Conservation (phyloP, 2,329 filamentous ascomycete genomes). For the Stagonosporopsis tanaceti region DNA sequence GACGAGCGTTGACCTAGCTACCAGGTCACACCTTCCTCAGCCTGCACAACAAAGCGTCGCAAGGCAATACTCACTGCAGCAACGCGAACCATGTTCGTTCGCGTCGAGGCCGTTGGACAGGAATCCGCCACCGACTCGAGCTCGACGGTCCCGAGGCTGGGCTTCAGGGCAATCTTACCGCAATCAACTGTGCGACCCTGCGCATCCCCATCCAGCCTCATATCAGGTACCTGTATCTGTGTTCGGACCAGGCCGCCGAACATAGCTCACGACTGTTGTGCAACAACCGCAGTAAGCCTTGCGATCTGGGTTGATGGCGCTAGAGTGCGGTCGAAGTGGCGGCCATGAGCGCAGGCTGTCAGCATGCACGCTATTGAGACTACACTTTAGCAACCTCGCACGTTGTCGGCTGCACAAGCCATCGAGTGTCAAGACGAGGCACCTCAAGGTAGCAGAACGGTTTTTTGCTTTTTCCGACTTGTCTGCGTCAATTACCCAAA, state of each 20-base stretch:
- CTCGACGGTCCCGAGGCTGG: conserved; percentile 1
- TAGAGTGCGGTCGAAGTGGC: not conserved
- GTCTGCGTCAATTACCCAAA: not conserved
- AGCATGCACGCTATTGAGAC: conserved; percentile 5
- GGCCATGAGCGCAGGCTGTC: not conserved
- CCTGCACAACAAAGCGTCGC: not conserved
- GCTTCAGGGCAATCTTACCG: conserved; percentile 13
- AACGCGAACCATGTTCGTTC: not conserved
- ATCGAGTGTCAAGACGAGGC: not conserved
- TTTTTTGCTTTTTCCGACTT: not conserved
- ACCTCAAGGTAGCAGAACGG: not conserved
- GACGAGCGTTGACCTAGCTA: not conserved
- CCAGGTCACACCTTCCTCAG: not conserved
- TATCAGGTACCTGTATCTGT: conserved; percentile 25
- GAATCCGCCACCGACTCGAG: conserved; percentile 2
- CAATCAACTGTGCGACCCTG: conserved; percentile 4
- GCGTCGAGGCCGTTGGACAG: not conserved
- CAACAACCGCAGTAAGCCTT: too few species aligned
- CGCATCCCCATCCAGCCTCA: not conserved
- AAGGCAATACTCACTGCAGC: not conserved
- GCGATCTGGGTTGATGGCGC: not conserved
- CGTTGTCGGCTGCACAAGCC: not conserved
- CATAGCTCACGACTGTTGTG: not conserved
- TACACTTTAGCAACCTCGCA: not conserved
- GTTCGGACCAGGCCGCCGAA: not conserved